Percentiles rank a stretch among this genome's conserved stretches.
These are phyloP conservation scores for Fusarium begoniae DNA, from an alignment of 2,329 filamentous ascomycete genomes.

Conservation along the genomic window DNA sequence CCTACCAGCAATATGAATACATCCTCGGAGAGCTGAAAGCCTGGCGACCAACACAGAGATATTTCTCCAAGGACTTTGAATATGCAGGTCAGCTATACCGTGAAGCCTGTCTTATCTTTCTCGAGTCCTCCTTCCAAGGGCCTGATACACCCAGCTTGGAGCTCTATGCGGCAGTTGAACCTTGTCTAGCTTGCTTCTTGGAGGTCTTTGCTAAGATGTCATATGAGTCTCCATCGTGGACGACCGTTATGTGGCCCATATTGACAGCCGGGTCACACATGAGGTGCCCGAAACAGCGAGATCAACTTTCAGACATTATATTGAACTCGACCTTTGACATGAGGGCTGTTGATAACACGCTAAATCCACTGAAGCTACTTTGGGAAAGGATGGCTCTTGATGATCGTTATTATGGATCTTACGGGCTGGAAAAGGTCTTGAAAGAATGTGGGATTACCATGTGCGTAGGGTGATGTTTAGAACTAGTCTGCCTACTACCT, in stretches of 20 bases:
- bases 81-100: not conserved
- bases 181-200: not conserved
- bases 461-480: not conserved
- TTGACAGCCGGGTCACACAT: not conserved
- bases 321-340: not conserved
- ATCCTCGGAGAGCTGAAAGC: not conserved
- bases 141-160: not conserved
- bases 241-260: not conserved
- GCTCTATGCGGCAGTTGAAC: not conserved
- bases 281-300: not conserved
- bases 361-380: not conserved
- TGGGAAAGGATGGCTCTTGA: not conserved
- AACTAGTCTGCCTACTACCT: not conserved
- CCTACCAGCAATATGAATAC: not conserved
- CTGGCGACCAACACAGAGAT: not conserved
- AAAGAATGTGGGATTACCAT: not conserved
- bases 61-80: not conserved
- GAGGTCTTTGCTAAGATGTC: not conserved
- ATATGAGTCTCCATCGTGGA: not conserved
- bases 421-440: not conserved
- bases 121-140: not conserved
- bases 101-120: not conserved
- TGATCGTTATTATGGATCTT: not conserved
- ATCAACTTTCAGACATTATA: not conserved
- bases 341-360: not conserved